These are phyloP conservation scores for Phytopythium delawarense DNA, from an alignment of 352 stramenopile genomes.

Conservation along the genomic window DNA sequence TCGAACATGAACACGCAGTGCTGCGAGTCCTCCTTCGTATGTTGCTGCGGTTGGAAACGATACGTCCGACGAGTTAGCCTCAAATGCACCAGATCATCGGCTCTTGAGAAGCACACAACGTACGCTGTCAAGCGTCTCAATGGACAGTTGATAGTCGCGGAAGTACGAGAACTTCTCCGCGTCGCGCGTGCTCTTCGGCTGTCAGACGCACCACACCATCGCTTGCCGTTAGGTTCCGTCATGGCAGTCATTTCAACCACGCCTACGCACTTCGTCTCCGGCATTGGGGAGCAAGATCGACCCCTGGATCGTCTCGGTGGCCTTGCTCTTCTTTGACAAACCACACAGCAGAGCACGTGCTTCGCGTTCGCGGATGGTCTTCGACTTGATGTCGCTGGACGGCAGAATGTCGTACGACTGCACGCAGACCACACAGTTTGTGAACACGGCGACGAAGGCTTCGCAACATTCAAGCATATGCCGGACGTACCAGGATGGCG, in stretches of 20 bases:
- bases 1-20: constrained; percentile 80
- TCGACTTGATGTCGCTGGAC: constrained; percentile 75
- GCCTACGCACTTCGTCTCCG: neutral
- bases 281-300: constrained; percentile 71
- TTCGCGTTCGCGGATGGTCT: constrained; percentile 64
- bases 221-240: constrained; percentile 2
- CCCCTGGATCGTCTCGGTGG: constrained; percentile 59
- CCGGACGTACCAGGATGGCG: constrained; percentile 57
- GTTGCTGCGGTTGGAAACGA: neutral
- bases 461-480: neutral
- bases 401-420: constrained; percentile 85
- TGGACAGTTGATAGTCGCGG: constrained; percentile 75
- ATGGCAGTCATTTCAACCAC: constrained; percentile 26
- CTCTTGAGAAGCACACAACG: constrained; percentile 13
- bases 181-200: constrained; percentile 44
- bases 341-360: constrained; percentile 67
- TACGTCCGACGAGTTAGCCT: neutral
- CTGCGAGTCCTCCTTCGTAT: constrained; percentile 43
- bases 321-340: constrained; percentile 63
- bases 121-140: constrained; percentile 67
- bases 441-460: neutral
- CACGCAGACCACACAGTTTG: neutral
- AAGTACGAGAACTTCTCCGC: constrained; percentile 81
- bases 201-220: neutral
- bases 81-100: neutral